These are phyloP conservation scores for Podila minutissima DNA, from an alignment of 192 early-diverging fungal genomes.

Conservation along the genomic window DNA sequence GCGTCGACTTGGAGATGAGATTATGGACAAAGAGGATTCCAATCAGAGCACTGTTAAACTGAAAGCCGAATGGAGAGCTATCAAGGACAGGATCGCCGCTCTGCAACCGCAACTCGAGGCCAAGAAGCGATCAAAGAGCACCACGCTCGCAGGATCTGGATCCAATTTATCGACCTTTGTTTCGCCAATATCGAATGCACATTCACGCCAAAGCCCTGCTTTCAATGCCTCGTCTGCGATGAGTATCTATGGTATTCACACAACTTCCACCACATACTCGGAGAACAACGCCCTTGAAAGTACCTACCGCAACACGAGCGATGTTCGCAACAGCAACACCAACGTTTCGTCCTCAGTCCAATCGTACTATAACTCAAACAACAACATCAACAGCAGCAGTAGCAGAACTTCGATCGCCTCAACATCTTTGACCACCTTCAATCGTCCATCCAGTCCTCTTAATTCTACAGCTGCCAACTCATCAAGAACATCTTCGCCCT, in stretches of 20 bases:
- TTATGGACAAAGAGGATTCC: constrained; percentile 30
- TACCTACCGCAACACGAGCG: background rate
- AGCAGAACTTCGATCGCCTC: background rate
- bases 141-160: background rate
- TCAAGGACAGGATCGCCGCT: constrained; percentile 25
- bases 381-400: background rate
- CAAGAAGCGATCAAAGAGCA: background rate
- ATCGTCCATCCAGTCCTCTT: background rate
- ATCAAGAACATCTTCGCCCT: constrained; percentile 2
- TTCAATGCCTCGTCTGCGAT: background rate
- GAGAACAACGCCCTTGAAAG: background rate
- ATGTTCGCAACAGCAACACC: background rate
- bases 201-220: background rate
- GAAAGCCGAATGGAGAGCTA: constrained; percentile 24
- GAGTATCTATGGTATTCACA: background rate
- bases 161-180: background rate
- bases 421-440: background rate
- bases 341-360: background rate
- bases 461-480: background rate
- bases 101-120: constrained; percentile 14
- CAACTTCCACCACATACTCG: background rate
- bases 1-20: constrained; percentile 30
- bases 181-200: background rate
- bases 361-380: background rate
- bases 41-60: constrained; percentile 7